A percentile compares a stretch with the other conserved stretches of the same genome.
Evolutionary conservation across 2,329 filamentous ascomycete species (phyloP).

Genomic region (Metarhizium guizhouense): DNA sequence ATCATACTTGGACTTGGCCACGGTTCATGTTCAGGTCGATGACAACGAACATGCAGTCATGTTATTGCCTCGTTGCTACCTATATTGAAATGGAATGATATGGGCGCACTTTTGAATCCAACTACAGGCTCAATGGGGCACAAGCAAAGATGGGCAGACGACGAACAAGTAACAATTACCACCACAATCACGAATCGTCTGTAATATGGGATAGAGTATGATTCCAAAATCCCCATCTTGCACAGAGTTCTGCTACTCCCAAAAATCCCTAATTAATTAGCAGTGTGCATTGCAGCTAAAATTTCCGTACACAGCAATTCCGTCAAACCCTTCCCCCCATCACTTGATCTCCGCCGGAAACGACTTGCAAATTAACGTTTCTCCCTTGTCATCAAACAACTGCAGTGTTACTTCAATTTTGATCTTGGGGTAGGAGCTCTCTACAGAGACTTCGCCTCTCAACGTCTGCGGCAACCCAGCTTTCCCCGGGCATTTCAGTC

Average conservation of each 20-base stretch:
- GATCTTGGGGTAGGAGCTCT: not conserved
- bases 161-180: no score
- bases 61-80: no score
- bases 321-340: not conserved
- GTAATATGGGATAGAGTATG: no score
- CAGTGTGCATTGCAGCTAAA: not conserved
- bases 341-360: slow-evolving; percentile 3
- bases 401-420: not conserved
- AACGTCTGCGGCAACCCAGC: slow-evolving; percentile 1
- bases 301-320: not conserved
- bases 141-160: no score
- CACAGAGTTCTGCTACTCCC: not conserved
- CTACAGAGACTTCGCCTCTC: not conserved
- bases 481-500: slow-evolving; percentile 1
- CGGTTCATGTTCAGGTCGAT: no score
- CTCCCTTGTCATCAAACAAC: not conserved
- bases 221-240: no score
- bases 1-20: no score
- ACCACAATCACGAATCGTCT: no score
- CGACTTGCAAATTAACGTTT: slow-evolving; percentile 2
- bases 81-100: no score
- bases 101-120: no score
- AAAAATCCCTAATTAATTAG: not conserved
- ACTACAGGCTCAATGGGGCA: no score
- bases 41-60: no score